A percentile compares a stretch with the other conserved stretches of the same genome.
These are phyloP conservation scores for Triticum timopheevii DNA, from an alignment of 176 grass and related monocot species.

Conservation along the genomic window DNA sequence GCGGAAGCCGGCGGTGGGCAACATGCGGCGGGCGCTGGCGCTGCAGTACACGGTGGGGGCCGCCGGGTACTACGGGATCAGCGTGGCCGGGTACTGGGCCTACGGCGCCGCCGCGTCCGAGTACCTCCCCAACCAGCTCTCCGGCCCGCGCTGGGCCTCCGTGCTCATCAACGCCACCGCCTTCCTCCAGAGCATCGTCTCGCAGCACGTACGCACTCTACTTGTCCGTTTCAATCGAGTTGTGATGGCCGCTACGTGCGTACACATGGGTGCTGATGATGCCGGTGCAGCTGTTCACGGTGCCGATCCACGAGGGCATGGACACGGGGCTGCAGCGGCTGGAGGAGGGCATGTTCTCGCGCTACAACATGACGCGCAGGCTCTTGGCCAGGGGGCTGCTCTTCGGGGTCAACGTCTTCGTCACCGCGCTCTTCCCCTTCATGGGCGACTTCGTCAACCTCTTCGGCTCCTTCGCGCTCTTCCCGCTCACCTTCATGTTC, in stretches of 20 bases:
- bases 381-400: conserved; percentile 51
- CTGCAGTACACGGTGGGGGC: conserved; percentile 71
- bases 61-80: conserved; percentile 62
- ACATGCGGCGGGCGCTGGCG: conserved; percentile 66
- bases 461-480: conserved; percentile 78
- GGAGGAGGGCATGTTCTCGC: conserved; percentile 75
- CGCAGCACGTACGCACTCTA: conserved; percentile 52
- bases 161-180: conserved; percentile 77
- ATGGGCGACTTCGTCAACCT: conserved; percentile 97
- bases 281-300: conserved; percentile 57
- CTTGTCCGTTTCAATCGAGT: too few species aligned
- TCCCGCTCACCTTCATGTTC: conserved; percentile 83
- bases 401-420: conserved; percentile 68
- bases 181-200: conserved; percentile 79
- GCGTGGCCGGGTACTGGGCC: conserved; percentile 86
- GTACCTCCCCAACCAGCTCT: conserved; percentile 71
- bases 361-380: conserved; percentile 58
- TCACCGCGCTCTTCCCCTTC: conserved; percentile 78
- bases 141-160: conserved; percentile 61
- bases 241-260: too few species aligned
- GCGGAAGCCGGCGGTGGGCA: conserved; percentile 48
- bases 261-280: too few species aligned
- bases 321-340: conserved; percentile 76
- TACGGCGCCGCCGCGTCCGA: conserved; percentile 75
- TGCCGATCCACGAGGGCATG: conserved; percentile 79